These are phyloP conservation scores for Pelargonium cotyledonis DNA, from an alignment of 441 rosid species.

Conservation along the genomic window DNA sequence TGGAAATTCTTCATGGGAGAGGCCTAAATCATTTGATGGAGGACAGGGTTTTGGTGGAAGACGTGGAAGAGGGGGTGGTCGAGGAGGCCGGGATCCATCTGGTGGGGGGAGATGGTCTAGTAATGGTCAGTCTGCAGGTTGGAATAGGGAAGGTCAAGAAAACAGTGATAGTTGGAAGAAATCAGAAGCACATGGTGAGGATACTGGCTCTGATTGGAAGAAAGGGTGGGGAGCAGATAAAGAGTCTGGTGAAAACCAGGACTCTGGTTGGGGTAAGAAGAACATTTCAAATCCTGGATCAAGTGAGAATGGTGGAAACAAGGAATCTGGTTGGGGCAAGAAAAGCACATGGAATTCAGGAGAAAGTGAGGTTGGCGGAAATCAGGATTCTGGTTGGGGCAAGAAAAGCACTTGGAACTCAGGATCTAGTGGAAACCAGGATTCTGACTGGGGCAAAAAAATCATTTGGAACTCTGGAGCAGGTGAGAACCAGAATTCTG, in stretches of 20 bases:
- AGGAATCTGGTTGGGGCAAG: slow-evolving; percentile 28
- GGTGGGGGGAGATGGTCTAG: slow-evolving; percentile 42
- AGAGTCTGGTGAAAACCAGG: slow-evolving; percentile 17
- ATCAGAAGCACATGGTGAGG: slow-evolving; percentile 18
- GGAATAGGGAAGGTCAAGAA: slow-evolving; percentile 23
- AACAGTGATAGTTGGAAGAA: slow-evolving; percentile 21
- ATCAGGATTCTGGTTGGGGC: slow-evolving; percentile 25
- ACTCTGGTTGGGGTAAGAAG: slow-evolving; percentile 28
- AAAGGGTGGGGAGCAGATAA: slow-evolving; percentile 8
- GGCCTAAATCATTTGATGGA: slow-evolving; percentile 25
- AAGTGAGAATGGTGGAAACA: slow-evolving; percentile 13
- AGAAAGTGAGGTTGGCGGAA: slow-evolving; percentile 9
- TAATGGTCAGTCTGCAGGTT: slow-evolving; percentile 26
- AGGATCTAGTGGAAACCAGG: slow-evolving; percentile 13
- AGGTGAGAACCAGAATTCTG: slow-evolving; percentile 15
- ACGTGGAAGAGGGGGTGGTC: slow-evolving; percentile 45
- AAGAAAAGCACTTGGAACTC: slow-evolving; percentile 16
- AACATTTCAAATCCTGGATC: not conserved
- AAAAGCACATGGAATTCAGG: not conserved
- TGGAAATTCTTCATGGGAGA: slow-evolving; percentile 27
- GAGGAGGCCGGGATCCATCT: slow-evolving; percentile 46
- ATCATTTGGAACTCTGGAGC: slow-evolving; percentile 12
- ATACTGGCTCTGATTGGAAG: slow-evolving; percentile 18
- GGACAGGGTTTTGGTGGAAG: slow-evolving; percentile 51
- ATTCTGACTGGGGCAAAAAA: slow-evolving; percentile 21